Evolutionary conservation across 495 filamentous ascomycete genomes (phyloP), one percentile per base, ranked within the genome.

Genomic region (Penicillium coprophilum): DNA sequence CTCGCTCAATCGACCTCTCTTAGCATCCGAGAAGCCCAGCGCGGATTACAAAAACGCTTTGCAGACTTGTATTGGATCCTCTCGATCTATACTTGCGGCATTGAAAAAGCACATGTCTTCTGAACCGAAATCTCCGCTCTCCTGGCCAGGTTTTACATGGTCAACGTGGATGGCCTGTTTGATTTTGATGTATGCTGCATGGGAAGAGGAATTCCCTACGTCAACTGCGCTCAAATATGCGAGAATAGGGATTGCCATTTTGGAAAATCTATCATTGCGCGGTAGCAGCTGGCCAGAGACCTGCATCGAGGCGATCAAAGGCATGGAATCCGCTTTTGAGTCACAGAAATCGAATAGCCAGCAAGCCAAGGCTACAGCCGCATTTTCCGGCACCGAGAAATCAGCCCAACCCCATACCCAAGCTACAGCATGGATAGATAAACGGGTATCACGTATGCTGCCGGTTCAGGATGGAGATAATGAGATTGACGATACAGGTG

Each of bases 131-230:
- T 51, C 58, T 9, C 69, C 74, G 6, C 64, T 80, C 11, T 58
- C 73, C 3, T 78, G 74, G 71, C 74, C 76, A 23, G 77, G 76
- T 3, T 78, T 78, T 47, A 80, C 77, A 15, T 80, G 76, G 74
- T 69, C 63, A 6, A 70, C 77, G 11, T 80, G 77, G 77, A 79
- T 80, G 76, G 72, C 74, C 27, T 75, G 70, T 51, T 62, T 80
- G n/a, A 70, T 80, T 41, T 36, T 80, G 50, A 67, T 80, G 53
- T 77, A 74, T 54, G 74, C 74, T n/a, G 71, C 72, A 5, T 75
- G 71, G 67, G 69, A 74, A 49, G 69, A 68, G 6, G 64, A 76
- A 23, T 61, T 77, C 24, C 55, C 71, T 2, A 39, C 61, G 0
- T n/a, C 59, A 0, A 66, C 63, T 6, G 74, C 74, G 12, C 56